Base-by-base conservation (phyloP, 2,329 filamentous ascomycete genomes). In the Colletotrichum lupini region DNA sequence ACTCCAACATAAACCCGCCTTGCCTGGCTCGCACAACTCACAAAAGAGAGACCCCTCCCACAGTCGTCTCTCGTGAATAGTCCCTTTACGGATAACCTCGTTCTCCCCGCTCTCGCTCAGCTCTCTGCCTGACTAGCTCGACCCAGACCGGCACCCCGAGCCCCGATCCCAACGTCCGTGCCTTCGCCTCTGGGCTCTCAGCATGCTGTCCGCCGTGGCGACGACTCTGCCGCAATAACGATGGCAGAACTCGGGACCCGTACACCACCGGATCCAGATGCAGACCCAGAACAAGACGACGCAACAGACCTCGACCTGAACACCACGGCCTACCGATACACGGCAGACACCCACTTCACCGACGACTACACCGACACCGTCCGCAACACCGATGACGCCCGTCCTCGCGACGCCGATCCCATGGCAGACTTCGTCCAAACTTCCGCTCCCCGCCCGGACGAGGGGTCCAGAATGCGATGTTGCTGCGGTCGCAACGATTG, bases 401-500 rank as follows among this genome's bases (percentile, higher is more conserved):
- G 60, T 26, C 37, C 62, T 37, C 72, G 49, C 53, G 65, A 62
- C 62, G 19, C 57, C 69, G 63, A 76, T 53, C 57, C 63, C 60
- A 68, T 76, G 69, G 66, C 73, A 56, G 74, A 68, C 69, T 72
- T 75, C 63, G 60, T 71, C 69, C 74, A 64, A 66, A 71, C 49
- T 56, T 56, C 73, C 61, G 46, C 59, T 26, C 32, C 65, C 32
- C 42, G 24, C 46, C 42, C 66, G 55, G 75, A 80, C 62, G 73
- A 76, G 58, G 67, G 80, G 65, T 79, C 83, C 56, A 77, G 84
- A 22, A 80, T 91, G 75, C 85, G 84, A 63, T 98, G 97, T 87
- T 99, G 96, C 85, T 99, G 96, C 85, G 95, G 95, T 69, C 92
- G 91, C 76, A 81, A 87, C 75, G 92, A 95, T 78, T 98, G 96